Conservation (phyloP, 2,329 filamentous ascomycete genomes). For the Akanthomyces uredinophilus region DNA sequence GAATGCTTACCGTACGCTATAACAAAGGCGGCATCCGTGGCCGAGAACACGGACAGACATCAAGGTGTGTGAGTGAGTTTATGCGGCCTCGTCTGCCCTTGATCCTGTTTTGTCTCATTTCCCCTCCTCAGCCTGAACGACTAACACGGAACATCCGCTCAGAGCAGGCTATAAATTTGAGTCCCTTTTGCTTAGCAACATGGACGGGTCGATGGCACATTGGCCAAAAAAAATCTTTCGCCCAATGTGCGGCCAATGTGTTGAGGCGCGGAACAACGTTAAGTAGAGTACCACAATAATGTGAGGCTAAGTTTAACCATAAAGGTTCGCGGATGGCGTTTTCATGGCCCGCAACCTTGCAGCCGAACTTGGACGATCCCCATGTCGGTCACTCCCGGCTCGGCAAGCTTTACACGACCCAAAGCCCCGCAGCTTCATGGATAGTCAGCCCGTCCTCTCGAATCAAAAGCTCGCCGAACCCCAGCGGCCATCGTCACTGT, state of each 20-base stretch:
- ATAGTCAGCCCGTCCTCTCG: neutral
- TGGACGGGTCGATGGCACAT: neutral
- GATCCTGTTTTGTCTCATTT: neutral
- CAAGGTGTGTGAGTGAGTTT: neutral
- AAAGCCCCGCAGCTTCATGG: neutral
- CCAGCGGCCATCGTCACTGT: neutral
- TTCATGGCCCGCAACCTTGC: neutral
- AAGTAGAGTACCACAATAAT: neutral
- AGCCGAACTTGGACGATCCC: slow-evolving; percentile 7
- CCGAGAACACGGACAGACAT: slow-evolving; percentile 1
- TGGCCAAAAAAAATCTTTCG: neutral
- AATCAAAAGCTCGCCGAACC: slow-evolving; percentile 6
- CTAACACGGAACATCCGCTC: neutral
- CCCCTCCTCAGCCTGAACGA: neutral
- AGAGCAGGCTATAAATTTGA: neutral
- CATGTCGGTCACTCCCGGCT: neutral
- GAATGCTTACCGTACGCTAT: neutral
- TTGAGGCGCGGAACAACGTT: neutral
- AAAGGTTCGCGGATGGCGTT: slow-evolving; percentile 4
- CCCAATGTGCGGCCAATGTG: neutral
- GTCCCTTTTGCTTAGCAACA: neutral
- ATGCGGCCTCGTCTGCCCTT: neutral
- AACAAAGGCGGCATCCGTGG: neutral
- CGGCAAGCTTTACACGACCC: neutral
- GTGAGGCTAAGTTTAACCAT: slow-evolving; percentile 4